Conservation (phyloP, 805 yeast species). For the Yamadazyma akitaensis region DNA sequence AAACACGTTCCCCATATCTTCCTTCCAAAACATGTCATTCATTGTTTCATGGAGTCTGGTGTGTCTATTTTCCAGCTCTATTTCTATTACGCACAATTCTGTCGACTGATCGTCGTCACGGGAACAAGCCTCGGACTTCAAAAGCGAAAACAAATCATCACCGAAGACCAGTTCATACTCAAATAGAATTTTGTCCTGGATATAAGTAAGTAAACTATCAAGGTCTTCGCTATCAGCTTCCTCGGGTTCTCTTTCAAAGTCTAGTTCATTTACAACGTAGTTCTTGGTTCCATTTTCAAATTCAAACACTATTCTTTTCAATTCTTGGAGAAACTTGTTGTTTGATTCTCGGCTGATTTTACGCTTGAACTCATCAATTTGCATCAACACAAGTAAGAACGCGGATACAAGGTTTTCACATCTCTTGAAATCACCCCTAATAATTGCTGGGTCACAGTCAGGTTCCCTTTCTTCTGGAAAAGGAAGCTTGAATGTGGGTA, state of each 20-base stretch:
- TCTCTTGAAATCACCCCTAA: neutral
- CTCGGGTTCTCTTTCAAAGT: neutral
- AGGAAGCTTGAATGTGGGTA: neutral
- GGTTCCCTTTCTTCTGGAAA: neutral
- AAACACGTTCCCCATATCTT: conserved; percentile 25
- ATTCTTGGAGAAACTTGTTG: conserved; percentile 1
- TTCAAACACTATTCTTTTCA: conserved; percentile 1
- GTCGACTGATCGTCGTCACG: conserved; percentile 17
- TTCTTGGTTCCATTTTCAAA: conserved; percentile 2
- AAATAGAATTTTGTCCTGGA: conserved; percentile 9
- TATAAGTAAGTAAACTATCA: neutral
- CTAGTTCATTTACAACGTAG: conserved; percentile 9
- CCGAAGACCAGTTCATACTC: conserved; percentile 1
- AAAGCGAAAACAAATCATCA: conserved; percentile 13
- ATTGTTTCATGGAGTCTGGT: conserved; percentile 29
- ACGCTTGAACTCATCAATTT: conserved; percentile 10
- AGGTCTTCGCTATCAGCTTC: neutral
- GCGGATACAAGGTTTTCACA: conserved; percentile 1
- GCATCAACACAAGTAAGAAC: conserved; percentile 7
- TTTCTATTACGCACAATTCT: conserved; percentile 25
- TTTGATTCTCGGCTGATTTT: conserved; percentile 1
- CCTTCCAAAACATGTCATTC: conserved; percentile 38
- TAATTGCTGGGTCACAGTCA: conserved; percentile 7
- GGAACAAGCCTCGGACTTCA: conserved; percentile 28
- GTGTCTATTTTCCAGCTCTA: conserved; percentile 29